Conservation (phyloP, 176 grass and related monocot genomes). For the Oryza nivara region DNA sequence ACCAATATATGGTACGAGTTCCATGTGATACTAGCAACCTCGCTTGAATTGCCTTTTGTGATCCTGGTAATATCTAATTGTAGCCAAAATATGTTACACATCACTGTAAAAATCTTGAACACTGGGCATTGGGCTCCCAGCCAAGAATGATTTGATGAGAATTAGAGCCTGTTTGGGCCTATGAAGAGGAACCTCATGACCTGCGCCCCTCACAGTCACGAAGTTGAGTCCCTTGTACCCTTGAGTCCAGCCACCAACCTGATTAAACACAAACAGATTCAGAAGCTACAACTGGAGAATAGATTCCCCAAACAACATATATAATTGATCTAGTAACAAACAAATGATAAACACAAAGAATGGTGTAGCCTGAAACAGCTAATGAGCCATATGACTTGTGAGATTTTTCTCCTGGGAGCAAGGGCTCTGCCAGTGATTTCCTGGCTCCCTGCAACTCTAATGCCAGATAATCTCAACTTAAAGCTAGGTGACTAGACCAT, state of each 20-base stretch:
- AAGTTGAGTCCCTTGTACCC: constrained; percentile 84
- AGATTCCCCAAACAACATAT: constrained; percentile 14
- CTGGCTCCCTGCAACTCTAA: background rate
- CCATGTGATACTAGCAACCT: background rate
- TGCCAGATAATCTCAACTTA: constrained; percentile 2
- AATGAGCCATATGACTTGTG: background rate
- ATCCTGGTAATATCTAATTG: background rate
- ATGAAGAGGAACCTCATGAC: constrained; percentile 94
- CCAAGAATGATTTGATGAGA: constrained; percentile 81
- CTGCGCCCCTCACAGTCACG: constrained; percentile 85
- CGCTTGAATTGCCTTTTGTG: background rate
- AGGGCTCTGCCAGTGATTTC: constrained; percentile 21
- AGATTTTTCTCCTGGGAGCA: background rate
- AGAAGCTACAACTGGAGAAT: constrained; percentile 19
- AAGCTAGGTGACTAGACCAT: background rate
- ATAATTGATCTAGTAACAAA: constrained; percentile 6
- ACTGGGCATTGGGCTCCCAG: constrained; percentile 79
- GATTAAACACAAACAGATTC: constrained; percentile 40
- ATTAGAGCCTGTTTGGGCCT: constrained; percentile 80
- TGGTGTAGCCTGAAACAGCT: background rate
- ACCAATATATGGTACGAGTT: background rate
- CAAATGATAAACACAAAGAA: constrained; percentile 11
- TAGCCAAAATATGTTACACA: constrained; percentile 38
- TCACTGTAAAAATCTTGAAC: constrained; percentile 47
- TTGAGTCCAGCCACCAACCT: constrained; percentile 98